These are phyloP conservation scores for Pythium aphanidermatum DNA, from an alignment of 352 stramenopile species.

Conservation along the genomic window DNA sequence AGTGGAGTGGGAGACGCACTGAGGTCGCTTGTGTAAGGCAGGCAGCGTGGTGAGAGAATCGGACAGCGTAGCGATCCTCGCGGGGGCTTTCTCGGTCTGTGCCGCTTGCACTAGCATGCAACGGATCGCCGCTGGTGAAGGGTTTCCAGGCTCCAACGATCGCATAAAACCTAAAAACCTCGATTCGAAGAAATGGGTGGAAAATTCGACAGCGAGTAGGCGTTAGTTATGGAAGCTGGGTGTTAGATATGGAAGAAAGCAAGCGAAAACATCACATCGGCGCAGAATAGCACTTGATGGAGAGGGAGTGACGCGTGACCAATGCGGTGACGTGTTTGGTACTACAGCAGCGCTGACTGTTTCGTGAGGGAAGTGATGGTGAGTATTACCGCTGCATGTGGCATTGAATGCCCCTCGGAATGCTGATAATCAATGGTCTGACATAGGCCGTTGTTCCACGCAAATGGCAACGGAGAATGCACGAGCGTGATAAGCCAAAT, in stretches of 20 bases:
- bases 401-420: too few relatives aligned
- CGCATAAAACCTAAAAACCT: conserved; percentile 7
- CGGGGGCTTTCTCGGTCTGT: too few relatives aligned
- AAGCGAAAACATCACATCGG: too few relatives aligned
- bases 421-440: too few relatives aligned
- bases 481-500: too few relatives aligned
- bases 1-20: background rate
- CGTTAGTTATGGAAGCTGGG: background rate
- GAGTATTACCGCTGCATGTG: too few relatives aligned
- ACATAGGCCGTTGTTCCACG: too few relatives aligned
- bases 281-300: too few relatives aligned
- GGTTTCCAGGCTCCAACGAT: conserved; percentile 2
- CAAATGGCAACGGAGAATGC: too few relatives aligned
- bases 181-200: background rate
- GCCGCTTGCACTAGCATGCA: background rate
- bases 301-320: conserved; percentile 1
- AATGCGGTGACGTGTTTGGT: too few relatives aligned
- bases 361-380: too few relatives aligned
- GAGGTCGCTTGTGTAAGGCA: background rate
- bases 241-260: background rate
- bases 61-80: background rate
- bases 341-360: too few relatives aligned
- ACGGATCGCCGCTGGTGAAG: background rate
- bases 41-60: conserved; percentile 1
- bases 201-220: background rate